Evolutionary conservation across 345 rosid species (phyloP), one percentile per base, ranked within the genome.

Genomic region (Acer campestre): DNA sequence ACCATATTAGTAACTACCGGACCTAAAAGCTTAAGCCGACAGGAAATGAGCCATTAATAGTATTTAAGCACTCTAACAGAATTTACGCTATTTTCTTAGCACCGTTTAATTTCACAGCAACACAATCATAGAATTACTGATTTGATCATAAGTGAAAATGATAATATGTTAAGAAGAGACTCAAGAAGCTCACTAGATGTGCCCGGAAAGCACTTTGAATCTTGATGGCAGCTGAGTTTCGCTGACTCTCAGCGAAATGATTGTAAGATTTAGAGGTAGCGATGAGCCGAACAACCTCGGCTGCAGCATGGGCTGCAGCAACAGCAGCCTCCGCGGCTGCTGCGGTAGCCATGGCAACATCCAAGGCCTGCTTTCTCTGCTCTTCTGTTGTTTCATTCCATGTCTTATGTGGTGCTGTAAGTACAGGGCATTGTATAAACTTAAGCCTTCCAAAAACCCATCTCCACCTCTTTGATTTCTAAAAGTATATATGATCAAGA

Each of bases 241-340:
- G 82, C 35, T 87, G 87, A 3, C 27, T 70, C 4, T 66, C 75
- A 48, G 81, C 76, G 49, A 77, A 75, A 63, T 27, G 80, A 76
- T 68, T 79, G 70, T 56, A 79, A 73, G 88, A 65, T 7, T 82
- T 80, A n/a, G 92, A 86, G 63, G 84, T 75, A 17, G 79, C 83
- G 0, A 94, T 87, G 69, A 93, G 89, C 16, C 91, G 83, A 53
- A 95, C 98, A 77, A 93, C 92, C 84, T 93, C 97, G n/a, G 98
- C 98, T 0, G 98, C 98, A 0, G 97, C 97, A 9, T 84, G 86
- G 22, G 98, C 98, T 1, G 98, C 94, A 44, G 93, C 94, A 75
- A 95, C 89, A 0, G 98, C 98, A 2, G 97, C 98, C 83, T 95
- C 91, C 1, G 98, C 98, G 35, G 98, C 98, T 8, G 91, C 98